Evolutionary conservation across 2,329 filamentous ascomycete species (phyloP), one percentile per base, ranked within the genome.

Genomic region (Aspergillus tamarii): DNA sequence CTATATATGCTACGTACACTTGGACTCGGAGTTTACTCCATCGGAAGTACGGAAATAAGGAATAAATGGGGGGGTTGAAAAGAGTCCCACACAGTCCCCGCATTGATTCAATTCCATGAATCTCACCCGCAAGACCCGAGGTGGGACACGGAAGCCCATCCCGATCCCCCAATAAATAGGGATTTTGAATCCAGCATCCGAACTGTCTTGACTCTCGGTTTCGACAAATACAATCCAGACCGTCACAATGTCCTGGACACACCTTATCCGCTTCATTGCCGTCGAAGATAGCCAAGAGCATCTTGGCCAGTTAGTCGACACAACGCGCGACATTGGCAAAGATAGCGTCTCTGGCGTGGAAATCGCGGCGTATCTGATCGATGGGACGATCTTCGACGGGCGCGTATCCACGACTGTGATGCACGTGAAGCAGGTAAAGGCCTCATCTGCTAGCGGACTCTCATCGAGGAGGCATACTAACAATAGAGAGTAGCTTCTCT

Each of bases 251-350:
- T 10, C 66, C 41, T 76, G 73, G 73, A 76, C 74, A 36, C 73
- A 75, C 50, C 59, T 76, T 3, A 66, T 76, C 58, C 73, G 73
- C 8, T 76, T 76, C 62, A 67, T 75, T 41, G 73, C 73, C 32
- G 63, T 65, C 8, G 74, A 76, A 57, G 74, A 76, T 60, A 67
- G 61, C 43, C 68, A 71, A 28, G 59, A 68, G 26, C 74, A 76
- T 39, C 67, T 76, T 5, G 74, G 74, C 14, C 72, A 76, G 59
- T 53, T 75, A 3, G 66, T 74, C n/a, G 72, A 76, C 57, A 64
- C 66, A 4, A 63, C 60, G 4, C 68, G 66, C 1, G 74, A 76
- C 65, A 61, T 74, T 46, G 74, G 73, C 12, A 65, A 64, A 12
- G 72, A 73, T 39, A 67, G 34, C 23, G 41, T 69, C 1, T 48